These are phyloP conservation scores for Vanrija pseudolonga DNA, from an alignment of 1,284 basidiomycete species.

Conservation along the genomic window DNA sequence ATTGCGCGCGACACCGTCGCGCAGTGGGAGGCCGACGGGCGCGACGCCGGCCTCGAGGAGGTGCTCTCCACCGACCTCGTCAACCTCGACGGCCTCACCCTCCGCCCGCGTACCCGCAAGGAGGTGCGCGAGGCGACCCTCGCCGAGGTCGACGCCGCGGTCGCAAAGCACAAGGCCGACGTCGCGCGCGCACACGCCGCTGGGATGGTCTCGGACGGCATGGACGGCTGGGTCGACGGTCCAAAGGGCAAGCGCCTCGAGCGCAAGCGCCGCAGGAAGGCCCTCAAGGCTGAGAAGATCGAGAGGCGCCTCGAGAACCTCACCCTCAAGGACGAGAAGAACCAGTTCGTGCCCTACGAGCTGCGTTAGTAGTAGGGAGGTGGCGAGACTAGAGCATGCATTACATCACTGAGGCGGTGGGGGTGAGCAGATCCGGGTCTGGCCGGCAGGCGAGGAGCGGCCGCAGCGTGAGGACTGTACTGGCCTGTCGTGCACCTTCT, in stretches of 20 bases:
- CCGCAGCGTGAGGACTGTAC: too few relatives aligned
- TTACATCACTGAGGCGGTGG: too few relatives aligned
- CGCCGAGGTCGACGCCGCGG: constrained; percentile 29
- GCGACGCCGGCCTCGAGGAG: constrained; percentile 34
- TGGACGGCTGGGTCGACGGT: constrained; percentile 20
- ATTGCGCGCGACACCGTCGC: constrained; percentile 23
- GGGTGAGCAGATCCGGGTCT: too few relatives aligned
- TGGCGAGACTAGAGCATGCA: too few relatives aligned
- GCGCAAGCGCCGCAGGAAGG: constrained; percentile 9
- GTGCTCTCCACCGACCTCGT: constrained; percentile 23
- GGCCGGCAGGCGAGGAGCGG: too few relatives aligned
- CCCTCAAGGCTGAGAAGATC: constrained; percentile 12
- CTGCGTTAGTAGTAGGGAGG: too few relatives aligned
- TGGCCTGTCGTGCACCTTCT: too few relatives aligned
- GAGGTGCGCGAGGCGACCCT: constrained; percentile 43
- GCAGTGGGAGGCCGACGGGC: constrained; percentile 38
- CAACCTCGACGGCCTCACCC: constrained; percentile 34
- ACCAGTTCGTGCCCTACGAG: constrained; percentile 28
- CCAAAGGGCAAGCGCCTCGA: constrained; percentile 9
- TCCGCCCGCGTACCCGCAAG: constrained; percentile 34
- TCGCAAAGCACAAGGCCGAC: constrained; percentile 19
- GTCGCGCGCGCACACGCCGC: constrained; percentile 13
- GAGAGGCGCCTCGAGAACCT: constrained; percentile 9
- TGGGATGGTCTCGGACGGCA: constrained; percentile 19
- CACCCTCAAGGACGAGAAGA: constrained; percentile 21